Base-by-base conservation (phyloP, 176 grass and related monocot genomes). In the Pontederia crassipes region DNA sequence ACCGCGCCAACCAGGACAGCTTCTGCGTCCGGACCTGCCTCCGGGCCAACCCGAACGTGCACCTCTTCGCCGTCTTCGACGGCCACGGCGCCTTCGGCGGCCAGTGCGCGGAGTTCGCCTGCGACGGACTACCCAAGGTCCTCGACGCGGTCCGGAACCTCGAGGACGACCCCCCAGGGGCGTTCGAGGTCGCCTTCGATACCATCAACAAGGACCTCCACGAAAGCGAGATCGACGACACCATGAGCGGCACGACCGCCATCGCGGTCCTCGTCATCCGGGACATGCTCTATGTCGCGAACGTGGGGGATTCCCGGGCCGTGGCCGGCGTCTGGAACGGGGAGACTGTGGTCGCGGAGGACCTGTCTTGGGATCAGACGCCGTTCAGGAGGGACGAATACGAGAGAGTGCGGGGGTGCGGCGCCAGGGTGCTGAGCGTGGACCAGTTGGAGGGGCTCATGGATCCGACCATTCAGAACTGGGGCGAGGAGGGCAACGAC, bases 221-320 rank as follows among this genome's bases (percentile, higher is more conserved):
- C 66, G 75, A 76, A 8, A 81, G 75, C 69, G 79, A 28, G 59
- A 83, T 98, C 40, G 87, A 98, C 62, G 84, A 98, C 66, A 83
- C 79, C 59, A 98, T 89, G 93, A 98, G 93, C 66, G 93, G 93
- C 46, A 98, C 93, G 26, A 98, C 93, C 4, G 93, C 93, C 15
- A 89, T 98, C 13, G 79, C 78, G 10, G 93, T 86, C 0, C 85
- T 98, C 18, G 81, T 92, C 16, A 61, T 65, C 10, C 77, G 84
- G 8, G 77, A 50, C 15, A 64, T 64, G 24, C 81, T 98, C 45
- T 81, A 89, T 28, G 81, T 98, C 8, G 93, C 93, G 15, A 98
- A 98, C 76, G 93, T 98, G 0, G 93, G 93, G 0, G 93, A 98
- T 55, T 98, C 93, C 4, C 81, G 93, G 66, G 93, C 93, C 15